phyloP scores from a whole-genome alignment of 1,139 yeast genomes.

The Arxiozyma telluris region DNA sequence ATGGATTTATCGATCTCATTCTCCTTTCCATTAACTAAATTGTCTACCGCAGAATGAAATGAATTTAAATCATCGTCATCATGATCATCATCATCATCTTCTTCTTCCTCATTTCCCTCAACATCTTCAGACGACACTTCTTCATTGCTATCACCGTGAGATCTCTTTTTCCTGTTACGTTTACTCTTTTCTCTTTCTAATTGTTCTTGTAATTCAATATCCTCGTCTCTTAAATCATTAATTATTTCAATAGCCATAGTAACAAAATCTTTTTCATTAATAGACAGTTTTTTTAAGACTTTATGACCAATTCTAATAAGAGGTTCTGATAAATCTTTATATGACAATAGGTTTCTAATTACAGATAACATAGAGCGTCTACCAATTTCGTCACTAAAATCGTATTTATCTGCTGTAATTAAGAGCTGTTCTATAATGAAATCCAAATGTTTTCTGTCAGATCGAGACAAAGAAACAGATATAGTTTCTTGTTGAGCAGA shows the following conservation, averaged over 20 bases:
- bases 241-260: constrained; percentile 80
- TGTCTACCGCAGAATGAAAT: constrained; percentile 48
- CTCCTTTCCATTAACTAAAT: constrained; percentile 21
- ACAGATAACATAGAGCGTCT: constrained; percentile 72
- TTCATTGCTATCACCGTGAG: constrained; percentile 18
- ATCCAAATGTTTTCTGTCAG: constrained; percentile 50
- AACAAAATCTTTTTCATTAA: constrained; percentile 75
- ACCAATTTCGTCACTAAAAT: constrained; percentile 87
- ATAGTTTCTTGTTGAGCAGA: constrained; percentile 2
- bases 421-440: constrained; percentile 71
- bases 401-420: constrained; percentile 59
- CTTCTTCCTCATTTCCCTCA: constrained; percentile 23
- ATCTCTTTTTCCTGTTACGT: constrained; percentile 3
- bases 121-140: constrained; percentile 4
- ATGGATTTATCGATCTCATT: constrained; percentile 11
- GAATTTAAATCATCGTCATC: constrained; percentile 33
- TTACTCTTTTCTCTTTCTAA: constrained; percentile 10
- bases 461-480: constrained; percentile 12
- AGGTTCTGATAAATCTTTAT: constrained; percentile 41
- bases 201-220: constrained; percentile 33
- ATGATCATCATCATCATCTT: constrained; percentile 27
- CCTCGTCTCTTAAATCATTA: constrained; percentile 73
- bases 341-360: constrained; percentile 52
- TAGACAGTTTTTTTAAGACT: constrained; percentile 61
- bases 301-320: constrained; percentile 51